Percentiles rank a stretch among this genome's conserved stretches.
Evolutionary conservation across 2,329 filamentous ascomycete species (phyloP).

Genomic region (Fusarium sp.): DNA sequence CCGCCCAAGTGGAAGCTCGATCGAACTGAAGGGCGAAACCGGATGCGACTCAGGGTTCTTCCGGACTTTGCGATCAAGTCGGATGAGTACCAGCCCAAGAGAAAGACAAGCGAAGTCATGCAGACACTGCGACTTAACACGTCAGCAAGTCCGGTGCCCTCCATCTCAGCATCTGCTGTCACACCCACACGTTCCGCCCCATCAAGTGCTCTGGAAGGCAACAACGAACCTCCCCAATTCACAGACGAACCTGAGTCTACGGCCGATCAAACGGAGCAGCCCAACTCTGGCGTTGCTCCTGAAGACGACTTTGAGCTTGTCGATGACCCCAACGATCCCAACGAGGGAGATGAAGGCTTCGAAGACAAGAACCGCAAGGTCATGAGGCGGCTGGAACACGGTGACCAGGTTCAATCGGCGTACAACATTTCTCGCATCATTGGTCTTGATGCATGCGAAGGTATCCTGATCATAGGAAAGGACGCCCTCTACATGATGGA

Average conservation of each 20-base stretch:
- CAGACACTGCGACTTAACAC: conserved; percentile 52
- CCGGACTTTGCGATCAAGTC: conserved; percentile 78
- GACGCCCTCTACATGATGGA: conserved; percentile 94
- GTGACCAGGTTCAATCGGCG: conserved; percentile 91
- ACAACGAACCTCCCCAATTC: conserved; percentile 27
- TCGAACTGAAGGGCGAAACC: conserved; percentile 92
- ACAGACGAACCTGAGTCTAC: conserved; percentile 41
- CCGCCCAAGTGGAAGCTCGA: conserved; percentile 89
- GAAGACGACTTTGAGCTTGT: conserved; percentile 98
- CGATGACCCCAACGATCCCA: conserved; percentile 88
- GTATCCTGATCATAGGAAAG: conserved; percentile 92
- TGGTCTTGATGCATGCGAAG: conserved; percentile 92
- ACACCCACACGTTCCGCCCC: conserved; percentile 35
- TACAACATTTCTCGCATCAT: conserved; percentile 96
- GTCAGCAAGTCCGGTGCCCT: conserved; percentile 34
- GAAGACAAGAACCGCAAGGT: conserved; percentile 99
- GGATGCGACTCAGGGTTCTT: conserved; percentile 90
- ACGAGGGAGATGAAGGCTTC: conserved; percentile 80
- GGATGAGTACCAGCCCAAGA: conserved; percentile 86
- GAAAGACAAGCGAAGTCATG: conserved; percentile 66
- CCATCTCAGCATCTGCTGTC: conserved; percentile 29
- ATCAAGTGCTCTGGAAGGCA: conserved; percentile 37
- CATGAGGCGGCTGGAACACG: conserved; percentile 90
- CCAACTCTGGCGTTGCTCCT: conserved; percentile 49
- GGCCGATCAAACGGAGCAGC: conserved; percentile 29